These are phyloP conservation scores for Pseudocercospora cruenta DNA, from an alignment of 2,329 filamentous ascomycete genomes.

Conservation along the genomic window DNA sequence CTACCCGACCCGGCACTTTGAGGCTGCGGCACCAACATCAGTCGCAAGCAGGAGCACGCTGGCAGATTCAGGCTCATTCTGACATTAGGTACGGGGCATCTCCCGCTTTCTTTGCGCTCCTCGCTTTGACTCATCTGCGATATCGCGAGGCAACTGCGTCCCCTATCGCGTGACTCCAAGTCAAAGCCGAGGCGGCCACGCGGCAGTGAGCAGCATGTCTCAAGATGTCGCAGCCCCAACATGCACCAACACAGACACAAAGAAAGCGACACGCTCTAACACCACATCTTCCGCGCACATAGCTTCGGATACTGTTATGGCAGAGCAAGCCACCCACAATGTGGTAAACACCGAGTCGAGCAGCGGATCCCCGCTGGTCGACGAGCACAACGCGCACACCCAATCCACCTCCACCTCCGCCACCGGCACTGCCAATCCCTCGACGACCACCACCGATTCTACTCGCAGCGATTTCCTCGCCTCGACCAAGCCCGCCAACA, in stretches of 20 bases:
- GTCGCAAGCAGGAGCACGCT: conserved; percentile 16
- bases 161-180: conserved; percentile 15
- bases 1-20: conserved; percentile 7
- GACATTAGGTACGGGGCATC: conserved; percentile 22
- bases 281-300: conserved; percentile 15
- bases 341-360: conserved; percentile 73
- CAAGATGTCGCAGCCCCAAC: not conserved
- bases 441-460: conserved; percentile 45
- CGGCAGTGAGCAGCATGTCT: conserved; percentile 5
- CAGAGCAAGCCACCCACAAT: conserved; percentile 71
- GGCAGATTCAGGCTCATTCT: conserved; percentile 24
- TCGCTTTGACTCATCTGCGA: not conserved
- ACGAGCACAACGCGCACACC: conserved; percentile 61
- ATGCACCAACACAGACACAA: not conserved
- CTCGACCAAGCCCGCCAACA: conserved; percentile 24
- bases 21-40: conserved; percentile 18
- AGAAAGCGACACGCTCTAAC: conserved; percentile 23
- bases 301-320: conserved; percentile 63
- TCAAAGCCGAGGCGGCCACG: conserved; percentile 12
- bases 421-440: conserved; percentile 41
- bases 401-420: conserved; percentile 61
- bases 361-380: conserved; percentile 63
- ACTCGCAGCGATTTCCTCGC: conserved; percentile 39
- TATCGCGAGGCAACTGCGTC: conserved; percentile 6
- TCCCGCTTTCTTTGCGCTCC: not conserved